A percentile compares a stretch with the other conserved stretches of the same genome.
Conservation (phyloP, 108 stramenopile genomes). For the Conticribra guillardii region DNA sequence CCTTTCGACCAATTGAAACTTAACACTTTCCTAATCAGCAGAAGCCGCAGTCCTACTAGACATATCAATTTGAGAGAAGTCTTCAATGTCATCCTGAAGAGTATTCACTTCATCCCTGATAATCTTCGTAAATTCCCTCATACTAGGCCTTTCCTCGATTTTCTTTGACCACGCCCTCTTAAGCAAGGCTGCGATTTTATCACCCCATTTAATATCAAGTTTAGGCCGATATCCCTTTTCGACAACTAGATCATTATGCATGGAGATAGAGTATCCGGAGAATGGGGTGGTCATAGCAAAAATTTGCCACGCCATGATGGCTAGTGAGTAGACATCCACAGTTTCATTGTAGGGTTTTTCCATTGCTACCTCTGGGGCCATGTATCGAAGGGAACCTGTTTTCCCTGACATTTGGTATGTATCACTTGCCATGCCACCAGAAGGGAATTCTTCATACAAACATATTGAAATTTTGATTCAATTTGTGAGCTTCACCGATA, state of each 20-base stretch:
- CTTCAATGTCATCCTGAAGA: constrained; percentile 54
- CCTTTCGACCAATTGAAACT: neutral
- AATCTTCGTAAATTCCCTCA: constrained; percentile 61
- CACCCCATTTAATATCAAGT: constrained; percentile 66
- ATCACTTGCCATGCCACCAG: constrained; percentile 16
- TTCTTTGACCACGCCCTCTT: constrained; percentile 45
- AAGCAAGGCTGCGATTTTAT: constrained; percentile 20
- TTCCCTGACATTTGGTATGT: constrained; percentile 58
- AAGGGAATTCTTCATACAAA: constrained; percentile 23
- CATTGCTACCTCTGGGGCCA: constrained; percentile 82
- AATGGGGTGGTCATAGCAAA: constrained; percentile 73
- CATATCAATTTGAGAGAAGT: constrained; percentile 37
- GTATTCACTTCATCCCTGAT: constrained; percentile 70
- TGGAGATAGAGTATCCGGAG: constrained; percentile 56
- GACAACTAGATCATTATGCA: constrained; percentile 66
- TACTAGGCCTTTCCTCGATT: constrained; percentile 63
- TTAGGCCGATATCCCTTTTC: constrained; percentile 61
- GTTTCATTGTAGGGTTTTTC: constrained; percentile 85
- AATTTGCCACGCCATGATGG: constrained; percentile 86
- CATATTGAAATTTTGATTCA: neutral
- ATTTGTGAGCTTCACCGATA: too few relatives aligned
- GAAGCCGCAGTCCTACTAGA: constrained; percentile 39
- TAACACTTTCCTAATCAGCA: constrained; percentile 1
- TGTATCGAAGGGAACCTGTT: constrained; percentile 63
- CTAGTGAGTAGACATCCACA: constrained; percentile 87